Percentiles rank a stretch among this genome's conserved stretches.
These are phyloP conservation scores for Nakataea oryzae DNA, from an alignment of 2,329 filamentous ascomycete genomes.

Conservation along the genomic window DNA sequence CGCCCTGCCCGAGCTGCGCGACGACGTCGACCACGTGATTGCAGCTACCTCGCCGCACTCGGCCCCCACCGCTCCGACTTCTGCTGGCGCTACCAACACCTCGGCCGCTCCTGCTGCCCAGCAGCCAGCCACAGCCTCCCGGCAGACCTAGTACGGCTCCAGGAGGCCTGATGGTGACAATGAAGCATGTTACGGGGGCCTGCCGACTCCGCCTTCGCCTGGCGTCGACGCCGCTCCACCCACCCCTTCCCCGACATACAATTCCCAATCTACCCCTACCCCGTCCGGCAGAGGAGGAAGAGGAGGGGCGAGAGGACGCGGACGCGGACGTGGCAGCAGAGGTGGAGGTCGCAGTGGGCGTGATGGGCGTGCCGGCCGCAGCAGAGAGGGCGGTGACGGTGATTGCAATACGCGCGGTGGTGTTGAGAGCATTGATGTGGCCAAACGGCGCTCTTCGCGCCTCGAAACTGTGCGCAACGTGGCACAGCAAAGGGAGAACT, in stretches of 20 bases:
- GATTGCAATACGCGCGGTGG: background rate
- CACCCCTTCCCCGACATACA: background rate
- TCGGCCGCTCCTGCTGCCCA: background rate
- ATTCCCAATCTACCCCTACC: background rate
- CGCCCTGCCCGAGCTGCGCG: conserved; percentile 48
- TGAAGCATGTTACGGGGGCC: background rate
- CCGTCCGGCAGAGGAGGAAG: background rate
- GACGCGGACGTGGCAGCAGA: background rate
- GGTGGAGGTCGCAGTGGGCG: background rate
- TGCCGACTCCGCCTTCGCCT: background rate
- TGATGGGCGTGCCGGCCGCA: too few relatives aligned
- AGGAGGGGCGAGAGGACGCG: conserved; percentile 20
- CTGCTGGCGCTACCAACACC: conserved; percentile 3
- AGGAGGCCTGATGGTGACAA: background rate
- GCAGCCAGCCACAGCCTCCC: background rate
- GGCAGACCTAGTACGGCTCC: conserved; percentile 3
- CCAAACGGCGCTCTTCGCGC: background rate
- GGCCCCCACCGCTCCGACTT: conserved; percentile 1
- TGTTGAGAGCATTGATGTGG: background rate
- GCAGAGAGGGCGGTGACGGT: background rate
- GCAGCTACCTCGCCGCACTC: conserved; percentile 23
- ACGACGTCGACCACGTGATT: conserved; percentile 40
- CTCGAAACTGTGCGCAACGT: background rate
- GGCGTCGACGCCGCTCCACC: background rate
- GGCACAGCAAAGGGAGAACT: background rate